These are phyloP conservation scores for Didymella segeticola DNA, from an alignment of 2,329 filamentous ascomycete species.

Conservation along the genomic window DNA sequence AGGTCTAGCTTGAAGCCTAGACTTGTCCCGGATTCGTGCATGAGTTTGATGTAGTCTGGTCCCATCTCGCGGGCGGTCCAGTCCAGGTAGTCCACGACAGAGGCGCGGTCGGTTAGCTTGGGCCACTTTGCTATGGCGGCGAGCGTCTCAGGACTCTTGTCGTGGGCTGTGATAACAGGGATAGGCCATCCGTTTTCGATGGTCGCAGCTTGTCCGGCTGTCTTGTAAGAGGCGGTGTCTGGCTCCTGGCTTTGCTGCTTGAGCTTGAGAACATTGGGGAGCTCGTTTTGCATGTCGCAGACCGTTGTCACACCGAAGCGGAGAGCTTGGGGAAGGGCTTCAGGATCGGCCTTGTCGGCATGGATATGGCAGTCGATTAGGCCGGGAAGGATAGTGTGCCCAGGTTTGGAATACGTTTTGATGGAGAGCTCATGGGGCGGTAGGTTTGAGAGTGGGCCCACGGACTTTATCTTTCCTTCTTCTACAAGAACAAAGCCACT, in stretches of 20 bases:
- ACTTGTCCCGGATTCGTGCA: constrained; percentile 57
- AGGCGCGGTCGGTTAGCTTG: constrained; percentile 51
- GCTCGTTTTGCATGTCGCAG: constrained; percentile 57
- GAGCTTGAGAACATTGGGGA: constrained; percentile 37
- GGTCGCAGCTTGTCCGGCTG: constrained; percentile 57
- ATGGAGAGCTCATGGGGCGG: constrained; percentile 12
- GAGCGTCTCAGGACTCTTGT: constrained; percentile 45
- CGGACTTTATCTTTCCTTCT: constrained; percentile 50
- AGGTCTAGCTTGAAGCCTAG: constrained; percentile 48
- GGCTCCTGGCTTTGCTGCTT: constrained; percentile 35
- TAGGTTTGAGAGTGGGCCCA: constrained; percentile 31
- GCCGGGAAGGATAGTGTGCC: constrained; percentile 58
- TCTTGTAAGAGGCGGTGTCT: constrained; percentile 58
- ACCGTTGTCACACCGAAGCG: constrained; percentile 61
- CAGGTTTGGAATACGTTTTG: constrained; percentile 52
- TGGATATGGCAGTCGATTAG: constrained; percentile 61
- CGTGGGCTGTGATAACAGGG: constrained; percentile 50
- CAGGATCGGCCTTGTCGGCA: constrained; percentile 49
- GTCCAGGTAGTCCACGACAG: constrained; percentile 53
- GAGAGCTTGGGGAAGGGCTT: constrained; percentile 53
- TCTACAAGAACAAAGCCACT: constrained; percentile 52
- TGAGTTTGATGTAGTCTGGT: constrained; percentile 60
- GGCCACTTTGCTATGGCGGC: constrained; percentile 57
- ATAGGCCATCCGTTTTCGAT: constrained; percentile 61
- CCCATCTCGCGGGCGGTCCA: constrained; percentile 49